Percentiles rank a stretch among this genome's conserved stretches.
Conservation (phyloP, 257 asterid species). For the Solanum chiquidenum region DNA sequence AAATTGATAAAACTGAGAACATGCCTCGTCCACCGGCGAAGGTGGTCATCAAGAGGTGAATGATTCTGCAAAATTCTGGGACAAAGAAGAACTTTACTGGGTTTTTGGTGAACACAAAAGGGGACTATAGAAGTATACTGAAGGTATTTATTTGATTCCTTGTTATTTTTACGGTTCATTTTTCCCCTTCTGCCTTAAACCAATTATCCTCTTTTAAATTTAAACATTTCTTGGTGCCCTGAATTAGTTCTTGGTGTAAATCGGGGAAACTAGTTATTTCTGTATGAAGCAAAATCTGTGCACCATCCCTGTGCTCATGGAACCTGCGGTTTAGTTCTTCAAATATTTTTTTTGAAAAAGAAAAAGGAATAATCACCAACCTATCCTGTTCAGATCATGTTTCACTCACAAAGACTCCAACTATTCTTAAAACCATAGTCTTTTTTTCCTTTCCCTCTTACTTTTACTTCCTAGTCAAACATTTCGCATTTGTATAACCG, state of each 20-base stretch:
- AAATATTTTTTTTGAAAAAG: neutral
- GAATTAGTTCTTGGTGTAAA: neutral
- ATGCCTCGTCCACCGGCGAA: neutral
- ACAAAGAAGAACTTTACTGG: neutral
- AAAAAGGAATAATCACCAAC: neutral
- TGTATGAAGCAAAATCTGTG: neutral
- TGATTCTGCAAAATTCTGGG: neutral
- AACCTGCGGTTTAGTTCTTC: neutral
- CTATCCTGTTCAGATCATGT: neutral
- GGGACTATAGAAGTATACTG: neutral
- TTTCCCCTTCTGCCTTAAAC: neutral
- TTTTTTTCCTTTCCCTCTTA: neutral
- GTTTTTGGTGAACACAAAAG: neutral
- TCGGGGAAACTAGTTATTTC: neutral
- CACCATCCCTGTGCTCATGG: neutral
- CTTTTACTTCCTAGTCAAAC: neutral
- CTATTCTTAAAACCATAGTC: neutral
- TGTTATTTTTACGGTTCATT: neutral
- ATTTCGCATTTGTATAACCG: neutral
- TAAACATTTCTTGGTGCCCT: neutral
- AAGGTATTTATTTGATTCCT: neutral
- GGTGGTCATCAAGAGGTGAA: neutral
- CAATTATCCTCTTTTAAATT: neutral
- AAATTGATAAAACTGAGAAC: neutral
- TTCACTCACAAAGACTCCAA: neutral